phyloP scores from a whole-genome alignment of 192 early-diverging fungal genomes.

The Dissophora globulifera region DNA sequence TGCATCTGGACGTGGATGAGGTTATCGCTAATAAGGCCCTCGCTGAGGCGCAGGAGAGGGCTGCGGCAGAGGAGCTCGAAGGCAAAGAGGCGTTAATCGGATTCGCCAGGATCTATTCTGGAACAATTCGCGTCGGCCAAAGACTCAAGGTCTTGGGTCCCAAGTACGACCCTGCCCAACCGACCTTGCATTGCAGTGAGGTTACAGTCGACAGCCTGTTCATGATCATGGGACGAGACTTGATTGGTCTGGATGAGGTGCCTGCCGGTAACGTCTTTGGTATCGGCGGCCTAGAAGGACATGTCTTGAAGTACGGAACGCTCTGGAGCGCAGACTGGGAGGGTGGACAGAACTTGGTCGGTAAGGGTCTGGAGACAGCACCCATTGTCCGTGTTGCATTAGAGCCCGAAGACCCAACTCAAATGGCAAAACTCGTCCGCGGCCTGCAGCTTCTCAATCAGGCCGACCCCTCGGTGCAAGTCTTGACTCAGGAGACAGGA shows the following conservation, averaged over 20 bases:
- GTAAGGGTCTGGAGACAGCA: slow-evolving; percentile 68
- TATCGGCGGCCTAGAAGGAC: slow-evolving; percentile 86
- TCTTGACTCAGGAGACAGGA: slow-evolving; percentile 92
- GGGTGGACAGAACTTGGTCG: slow-evolving; percentile 82
- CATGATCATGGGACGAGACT: slow-evolving; percentile 97
- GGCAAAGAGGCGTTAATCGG: slow-evolving; percentile 84
- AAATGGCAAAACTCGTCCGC: slow-evolving; percentile 86
- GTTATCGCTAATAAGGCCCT: slow-evolving; percentile 27
- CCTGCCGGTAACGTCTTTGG: slow-evolving; percentile 98
- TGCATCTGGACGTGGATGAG: slow-evolving; percentile 39
- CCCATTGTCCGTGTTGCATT: slow-evolving; percentile 98
- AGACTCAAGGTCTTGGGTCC: slow-evolving; percentile 90
- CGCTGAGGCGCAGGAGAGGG: slow-evolving; percentile 38
- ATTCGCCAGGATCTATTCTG: slow-evolving; percentile 95
- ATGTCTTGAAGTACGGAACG: slow-evolving; percentile 96
- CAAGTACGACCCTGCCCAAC: slow-evolving; percentile 84
- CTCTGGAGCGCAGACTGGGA: slow-evolving; percentile 73
- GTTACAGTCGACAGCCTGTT: slow-evolving; percentile 84
- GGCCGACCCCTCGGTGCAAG: slow-evolving; percentile 94
- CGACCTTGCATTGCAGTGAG: slow-evolving; percentile 70
- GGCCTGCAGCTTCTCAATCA: slow-evolving; percentile 93
- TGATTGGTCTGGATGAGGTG: slow-evolving; percentile 83
- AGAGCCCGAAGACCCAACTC: slow-evolving; percentile 89
- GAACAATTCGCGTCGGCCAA: slow-evolving; percentile 88
- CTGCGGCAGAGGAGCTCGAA: slow-evolving; percentile 49